Conservation (phyloP, 371 early-diverging fungal genomes). For the Saksenaea vasiformis region DNA sequence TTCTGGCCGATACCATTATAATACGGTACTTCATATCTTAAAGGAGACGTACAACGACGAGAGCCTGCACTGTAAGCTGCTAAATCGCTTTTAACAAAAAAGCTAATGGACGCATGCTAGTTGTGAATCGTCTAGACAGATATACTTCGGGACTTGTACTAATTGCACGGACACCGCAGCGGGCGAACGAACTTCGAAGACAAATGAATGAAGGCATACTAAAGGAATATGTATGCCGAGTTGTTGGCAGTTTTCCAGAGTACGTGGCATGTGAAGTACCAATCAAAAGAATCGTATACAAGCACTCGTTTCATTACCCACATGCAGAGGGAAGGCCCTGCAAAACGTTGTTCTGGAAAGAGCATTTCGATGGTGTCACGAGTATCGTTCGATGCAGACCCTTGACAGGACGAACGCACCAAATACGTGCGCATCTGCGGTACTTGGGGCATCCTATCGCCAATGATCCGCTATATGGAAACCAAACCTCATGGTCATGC, state of each 20-base stretch:
- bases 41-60: constrained; percentile 60
- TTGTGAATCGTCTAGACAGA: constrained; percentile 89
- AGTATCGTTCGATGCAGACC: constrained; percentile 81
- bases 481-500: constrained; percentile 69
- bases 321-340: constrained; percentile 82
- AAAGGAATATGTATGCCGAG: constrained; percentile 89
- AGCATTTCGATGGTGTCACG: constrained; percentile 66
- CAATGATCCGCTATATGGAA: constrained; percentile 94
- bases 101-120: constrained; percentile 23
- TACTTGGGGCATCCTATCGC: constrained; percentile 96
- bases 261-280: constrained; percentile 78
- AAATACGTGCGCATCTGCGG: constrained; percentile 99
- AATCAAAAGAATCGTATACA: constrained; percentile 77
- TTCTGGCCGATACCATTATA: constrained; percentile 78
- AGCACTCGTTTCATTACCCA: constrained; percentile 84
- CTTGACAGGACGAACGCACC: constrained; percentile 98
- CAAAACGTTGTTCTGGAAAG: constrained; percentile 67
- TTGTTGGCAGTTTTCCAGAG: constrained; percentile 85
- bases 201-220: constrained; percentile 69
- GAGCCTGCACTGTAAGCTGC: constrained; percentile 71
- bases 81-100: neutral
- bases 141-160: constrained; percentile 91
- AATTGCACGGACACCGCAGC: constrained; percentile 62
- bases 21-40: constrained; percentile 82
- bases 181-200: constrained; percentile 62